phyloP scores from a whole-genome alignment of 2,329 filamentous ascomycete genomes.

The Pseudopyricularia cyperi region DNA sequence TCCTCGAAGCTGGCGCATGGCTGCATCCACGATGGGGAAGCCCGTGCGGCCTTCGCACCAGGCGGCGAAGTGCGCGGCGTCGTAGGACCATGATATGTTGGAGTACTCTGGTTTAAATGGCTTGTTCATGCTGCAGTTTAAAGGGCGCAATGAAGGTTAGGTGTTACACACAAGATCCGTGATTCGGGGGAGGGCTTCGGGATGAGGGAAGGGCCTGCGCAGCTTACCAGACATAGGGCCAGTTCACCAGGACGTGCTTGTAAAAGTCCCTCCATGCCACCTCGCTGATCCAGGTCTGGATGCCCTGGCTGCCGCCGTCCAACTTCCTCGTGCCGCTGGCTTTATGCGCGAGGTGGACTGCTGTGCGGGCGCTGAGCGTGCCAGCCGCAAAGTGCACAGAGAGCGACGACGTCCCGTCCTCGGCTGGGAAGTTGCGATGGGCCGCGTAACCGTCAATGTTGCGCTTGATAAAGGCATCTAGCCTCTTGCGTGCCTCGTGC shows the following conservation, averaged over 20 bases:
- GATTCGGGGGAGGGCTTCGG: neutral
- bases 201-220: neutral
- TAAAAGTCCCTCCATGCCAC: conserved; percentile 84
- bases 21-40: conserved; percentile 74
- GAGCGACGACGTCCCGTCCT: conserved; percentile 51
- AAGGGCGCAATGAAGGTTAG: neutral
- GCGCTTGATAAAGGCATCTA: conserved; percentile 55
- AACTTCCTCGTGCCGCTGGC: conserved; percentile 52
- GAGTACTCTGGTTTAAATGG: conserved; percentile 70
- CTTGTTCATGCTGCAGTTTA: conserved; percentile 37
- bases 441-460: conserved; percentile 49
- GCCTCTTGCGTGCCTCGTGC: conserved; percentile 45
- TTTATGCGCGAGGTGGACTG: conserved; percentile 45
- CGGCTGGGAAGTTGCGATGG: conserved; percentile 51
- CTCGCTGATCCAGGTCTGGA: conserved; percentile 66
- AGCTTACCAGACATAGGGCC: conserved; percentile 72
- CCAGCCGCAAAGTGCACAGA: conserved; percentile 60
- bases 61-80: conserved; percentile 51
- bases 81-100: conserved; percentile 72
- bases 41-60: conserved; percentile 69
- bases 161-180: neutral
- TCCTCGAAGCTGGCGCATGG: conserved; percentile 63
- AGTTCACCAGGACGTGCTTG: conserved; percentile 70
- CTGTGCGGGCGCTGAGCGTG: conserved; percentile 52
- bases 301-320: conserved; percentile 51